Conservation (phyloP, 2,329 filamentous ascomycete genomes). For the Fragosphaeria purpurea region DNA sequence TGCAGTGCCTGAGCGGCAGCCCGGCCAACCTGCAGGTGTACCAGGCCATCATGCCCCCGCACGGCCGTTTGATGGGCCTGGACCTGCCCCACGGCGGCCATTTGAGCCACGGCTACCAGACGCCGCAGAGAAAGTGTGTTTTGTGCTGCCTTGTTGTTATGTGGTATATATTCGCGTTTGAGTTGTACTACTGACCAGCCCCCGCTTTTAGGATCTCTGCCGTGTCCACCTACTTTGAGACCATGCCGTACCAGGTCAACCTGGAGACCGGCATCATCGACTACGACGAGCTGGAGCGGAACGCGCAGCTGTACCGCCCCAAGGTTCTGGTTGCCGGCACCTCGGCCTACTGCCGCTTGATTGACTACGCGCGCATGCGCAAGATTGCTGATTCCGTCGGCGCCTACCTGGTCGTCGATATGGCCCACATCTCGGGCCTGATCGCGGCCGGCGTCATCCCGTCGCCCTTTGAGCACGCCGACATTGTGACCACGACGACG, state of each 20-base stretch:
- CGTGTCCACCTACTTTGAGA: conserved; percentile 98
- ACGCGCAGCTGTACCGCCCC: conserved; percentile 83
- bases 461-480: conserved; percentile 83
- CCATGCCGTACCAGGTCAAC: conserved; percentile 88
- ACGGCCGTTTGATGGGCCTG: conserved; percentile 94
- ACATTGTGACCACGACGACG: conserved; percentile 96
- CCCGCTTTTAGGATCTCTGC: conserved; percentile 62
- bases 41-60: conserved; percentile 90
- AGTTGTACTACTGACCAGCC: neutral
- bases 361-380: conserved; percentile 94
- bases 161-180: neutral
- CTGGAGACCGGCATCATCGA: conserved; percentile 91
- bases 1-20: conserved; percentile 85
- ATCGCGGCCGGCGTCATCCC: conserved; percentile 89
- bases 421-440: conserved; percentile 97
- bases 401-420: conserved; percentile 92
- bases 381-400: conserved; percentile 89
- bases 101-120: conserved; percentile 96
- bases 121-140: conserved; percentile 74
- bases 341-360: conserved; percentile 94
- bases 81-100: conserved; percentile 92
- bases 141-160: neutral
- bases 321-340: conserved; percentile 96
- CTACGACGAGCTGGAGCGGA: conserved; percentile 85
- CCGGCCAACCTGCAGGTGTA: conserved; percentile 98